Evolutionary conservation across 345 rosid genomes (phyloP).

Genomic region (Excoecaria agallocha): DNA sequence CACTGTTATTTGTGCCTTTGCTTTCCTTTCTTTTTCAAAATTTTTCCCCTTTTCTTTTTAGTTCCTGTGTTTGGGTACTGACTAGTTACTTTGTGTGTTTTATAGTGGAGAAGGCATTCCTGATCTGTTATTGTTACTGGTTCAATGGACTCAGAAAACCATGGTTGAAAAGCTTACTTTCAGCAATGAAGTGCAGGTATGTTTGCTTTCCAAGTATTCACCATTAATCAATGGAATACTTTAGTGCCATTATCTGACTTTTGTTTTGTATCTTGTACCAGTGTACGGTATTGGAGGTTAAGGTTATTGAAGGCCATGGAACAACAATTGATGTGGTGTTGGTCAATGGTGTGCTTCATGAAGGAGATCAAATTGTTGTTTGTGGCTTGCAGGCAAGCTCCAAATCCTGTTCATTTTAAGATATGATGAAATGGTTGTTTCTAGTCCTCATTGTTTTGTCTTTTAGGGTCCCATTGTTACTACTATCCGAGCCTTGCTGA

Average conservation of each 20-base stretch:
- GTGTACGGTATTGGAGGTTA: slow-evolving; percentile 98
- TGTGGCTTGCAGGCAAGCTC: slow-evolving; percentile 90
- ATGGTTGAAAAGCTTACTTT: slow-evolving; percentile 91
- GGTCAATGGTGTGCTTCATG: slow-evolving; percentile 85
- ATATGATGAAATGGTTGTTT: slow-evolving; percentile 9
- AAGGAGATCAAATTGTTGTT: slow-evolving; percentile 92
- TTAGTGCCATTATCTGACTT: slow-evolving; percentile 21
- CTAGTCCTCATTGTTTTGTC: slow-evolving; percentile 16
- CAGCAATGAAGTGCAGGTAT: slow-evolving; percentile 76
- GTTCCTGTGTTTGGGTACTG: slow-evolving; percentile 1
- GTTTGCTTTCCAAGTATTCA: slow-evolving; percentile 4
- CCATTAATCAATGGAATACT: background rate
- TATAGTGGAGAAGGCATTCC: slow-evolving; percentile 93
- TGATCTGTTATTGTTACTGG: slow-evolving; percentile 71
- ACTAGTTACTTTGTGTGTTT: slow-evolving; percentile 27
- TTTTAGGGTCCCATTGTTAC: slow-evolving; percentile 89
- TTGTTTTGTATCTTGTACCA: slow-evolving; percentile 38
- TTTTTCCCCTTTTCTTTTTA: background rate
- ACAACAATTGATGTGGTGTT: slow-evolving; percentile 94
- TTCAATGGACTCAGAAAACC: slow-evolving; percentile 92
- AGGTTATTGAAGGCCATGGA: slow-evolving; percentile 92
- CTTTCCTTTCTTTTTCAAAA: background rate
- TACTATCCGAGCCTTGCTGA: slow-evolving; percentile 74
- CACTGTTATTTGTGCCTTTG: slow-evolving; percentile 2
- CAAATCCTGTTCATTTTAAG: slow-evolving; percentile 4